A percentile compares a stretch with the other conserved stretches of the same genome.
phyloP scores from a whole-genome alignment of 1,284 basidiomycete genomes.

The Naganishia sp. region DNA sequence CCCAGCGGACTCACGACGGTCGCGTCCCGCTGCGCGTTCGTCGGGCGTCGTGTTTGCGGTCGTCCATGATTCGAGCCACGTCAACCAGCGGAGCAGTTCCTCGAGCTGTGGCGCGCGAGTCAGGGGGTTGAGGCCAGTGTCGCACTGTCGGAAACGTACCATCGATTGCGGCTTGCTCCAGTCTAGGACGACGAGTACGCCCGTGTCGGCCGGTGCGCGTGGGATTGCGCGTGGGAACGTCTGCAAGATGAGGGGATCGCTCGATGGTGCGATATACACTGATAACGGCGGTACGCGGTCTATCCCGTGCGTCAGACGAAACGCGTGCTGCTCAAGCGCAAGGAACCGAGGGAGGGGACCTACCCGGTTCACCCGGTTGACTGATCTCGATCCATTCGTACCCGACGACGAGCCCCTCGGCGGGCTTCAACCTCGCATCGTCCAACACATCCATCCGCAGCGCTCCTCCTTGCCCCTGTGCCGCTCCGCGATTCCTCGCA shows the following conservation, averaged over 20 bases:
- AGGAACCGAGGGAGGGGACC: constrained; percentile 36
- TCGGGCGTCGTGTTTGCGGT: constrained; percentile 36
- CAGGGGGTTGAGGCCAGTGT: background rate
- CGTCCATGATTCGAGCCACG: constrained; percentile 78
- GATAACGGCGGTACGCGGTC: constrained; percentile 67
- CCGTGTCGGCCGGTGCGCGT: constrained; percentile 67
- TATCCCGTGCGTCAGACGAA: background rate
- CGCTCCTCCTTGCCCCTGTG: background rate
- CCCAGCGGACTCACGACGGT: constrained; percentile 74
- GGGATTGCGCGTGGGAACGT: constrained; percentile 83
- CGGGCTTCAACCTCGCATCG: constrained; percentile 13
- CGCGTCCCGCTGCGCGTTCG: constrained; percentile 75
- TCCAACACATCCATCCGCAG: constrained; percentile 20
- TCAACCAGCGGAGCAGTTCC: constrained; percentile 83
- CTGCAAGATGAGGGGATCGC: constrained; percentile 68
- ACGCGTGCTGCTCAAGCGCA: too few species aligned
- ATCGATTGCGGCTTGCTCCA: constrained; percentile 94
- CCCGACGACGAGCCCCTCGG: constrained; percentile 62
- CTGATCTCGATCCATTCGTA: constrained; percentile 83
- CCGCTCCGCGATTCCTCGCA: background rate
- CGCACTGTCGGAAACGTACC: constrained; percentile 37
- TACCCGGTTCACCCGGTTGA: constrained; percentile 86
- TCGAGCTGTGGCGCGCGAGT: constrained; percentile 56
- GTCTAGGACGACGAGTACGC: constrained; percentile 86
- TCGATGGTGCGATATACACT: constrained; percentile 83